Evolutionary conservation across 257 asterid species (phyloP), one percentile per base, ranked within the genome.

Genomic region (Thymus quinquecostatus): DNA sequence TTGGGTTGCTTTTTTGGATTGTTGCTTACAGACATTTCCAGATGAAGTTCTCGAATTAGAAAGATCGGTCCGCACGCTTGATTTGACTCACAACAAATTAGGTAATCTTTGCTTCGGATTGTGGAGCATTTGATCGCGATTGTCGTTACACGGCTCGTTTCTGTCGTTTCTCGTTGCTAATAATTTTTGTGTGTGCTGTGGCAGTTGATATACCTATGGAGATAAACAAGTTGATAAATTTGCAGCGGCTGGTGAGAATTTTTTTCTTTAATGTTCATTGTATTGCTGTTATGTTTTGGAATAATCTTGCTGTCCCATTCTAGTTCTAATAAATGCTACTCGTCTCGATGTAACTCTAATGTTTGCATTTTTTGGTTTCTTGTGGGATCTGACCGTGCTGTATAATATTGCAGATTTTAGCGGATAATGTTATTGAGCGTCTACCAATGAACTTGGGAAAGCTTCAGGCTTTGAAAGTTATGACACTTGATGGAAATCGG

Each of bases 171-270:
- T 59, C 66, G 63, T 65, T 44, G 40, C 60, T 77, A 41, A 77
- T 63, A 29, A 68, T 10, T 74, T 11, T 48, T 49, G 60, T 44
- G 57, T 44, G 3, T 82, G 69, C 28, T 79, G 50, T 75, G 73
- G 86, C 95, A 94, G 99, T 79, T 80, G 98, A 89, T 58, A 74
- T 94, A 64, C 97, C 99, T 1, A 36, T 51, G 85, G 98, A 83
- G 80, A 89, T 94, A 75, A 82, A 84, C 91, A 88, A 88, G 74
- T 77, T 94, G 83, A 77, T 78, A 64, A 92, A 94, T 90, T 77
- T 92, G 85, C 99, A 94, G 84, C 94, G 99, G 33, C 69, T 91
- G 96, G 98, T 94, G 86, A 87, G 98, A 21, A 60, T 14, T 56
- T n/a, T 4, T 63, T 8, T 60, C 72, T 48, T 69, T 29, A 14